phyloP scores from a whole-genome alignment of 1,284 basidiomycete species.

The Pascua sp. region DNA sequence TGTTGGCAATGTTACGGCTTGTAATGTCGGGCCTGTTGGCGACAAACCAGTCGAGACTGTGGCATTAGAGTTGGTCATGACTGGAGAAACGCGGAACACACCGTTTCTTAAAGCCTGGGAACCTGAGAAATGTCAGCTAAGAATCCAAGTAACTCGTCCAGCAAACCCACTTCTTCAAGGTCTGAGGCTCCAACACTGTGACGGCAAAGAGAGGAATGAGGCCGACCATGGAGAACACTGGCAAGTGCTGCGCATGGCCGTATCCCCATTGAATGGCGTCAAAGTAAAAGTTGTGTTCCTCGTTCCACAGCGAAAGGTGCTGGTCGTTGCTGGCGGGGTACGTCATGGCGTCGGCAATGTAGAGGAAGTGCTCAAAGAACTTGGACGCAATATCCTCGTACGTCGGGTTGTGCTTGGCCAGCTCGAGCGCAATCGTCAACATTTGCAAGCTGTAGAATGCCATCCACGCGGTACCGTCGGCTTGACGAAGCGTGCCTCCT shows the following conservation, averaged over 20 bases:
- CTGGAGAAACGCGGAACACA: conserved; percentile 27
- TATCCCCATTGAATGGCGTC: conserved; percentile 91
- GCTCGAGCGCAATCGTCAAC: conserved; percentile 93
- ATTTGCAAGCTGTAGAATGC: conserved; percentile 86
- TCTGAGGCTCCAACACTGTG: conserved; percentile 82
- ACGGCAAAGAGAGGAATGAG: conserved; percentile 95
- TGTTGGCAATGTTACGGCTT: conserved; percentile 91
- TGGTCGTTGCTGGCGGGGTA: conserved; percentile 70
- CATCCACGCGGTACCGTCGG: conserved; percentile 99
- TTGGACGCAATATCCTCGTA: conserved; percentile 99
- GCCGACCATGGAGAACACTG: conserved; percentile 87
- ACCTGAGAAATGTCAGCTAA: conserved; percentile 49
- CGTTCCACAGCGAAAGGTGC: conserved; percentile 86
- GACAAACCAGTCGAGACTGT: conserved; percentile 92
- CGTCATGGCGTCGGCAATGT: conserved; percentile 97
- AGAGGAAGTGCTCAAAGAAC: conserved; percentile 79
- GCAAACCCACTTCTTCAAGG: conserved; percentile 85
- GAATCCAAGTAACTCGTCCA: conserved; percentile 63
- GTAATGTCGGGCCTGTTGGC: conserved; percentile 85
- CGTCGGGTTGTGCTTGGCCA: conserved; percentile 94
- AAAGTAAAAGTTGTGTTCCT: conserved; percentile 96
- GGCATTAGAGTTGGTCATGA: too few species aligned
- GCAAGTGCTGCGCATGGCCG: conserved; percentile 77
- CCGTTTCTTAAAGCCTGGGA: conserved; percentile 90
- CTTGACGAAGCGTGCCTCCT: conserved; percentile 85